phyloP scores from a whole-genome alignment of 306 rosid species.

The Cotoneaster glaucophyllus region DNA sequence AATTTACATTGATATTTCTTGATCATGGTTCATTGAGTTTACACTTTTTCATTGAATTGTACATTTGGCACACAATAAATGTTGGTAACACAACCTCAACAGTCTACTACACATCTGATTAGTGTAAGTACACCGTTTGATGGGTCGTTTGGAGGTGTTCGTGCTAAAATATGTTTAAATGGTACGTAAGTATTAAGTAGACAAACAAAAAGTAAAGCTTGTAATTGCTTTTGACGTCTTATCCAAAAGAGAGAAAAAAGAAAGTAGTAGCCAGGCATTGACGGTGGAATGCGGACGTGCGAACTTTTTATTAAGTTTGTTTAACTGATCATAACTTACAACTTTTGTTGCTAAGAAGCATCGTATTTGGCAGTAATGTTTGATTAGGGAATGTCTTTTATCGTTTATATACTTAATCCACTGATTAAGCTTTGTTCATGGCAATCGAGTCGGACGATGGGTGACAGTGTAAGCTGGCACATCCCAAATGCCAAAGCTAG shows the following conservation, averaged over 20 bases:
- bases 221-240: background rate
- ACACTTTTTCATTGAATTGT: too few species aligned
- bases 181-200: background rate
- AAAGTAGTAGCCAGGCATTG: background rate
- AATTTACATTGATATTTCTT: too few species aligned
- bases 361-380: background rate
- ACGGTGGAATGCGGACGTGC: constrained; percentile 25
- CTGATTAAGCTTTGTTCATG: background rate
- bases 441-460: background rate
- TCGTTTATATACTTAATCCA: constrained; percentile 2
- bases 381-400: background rate
- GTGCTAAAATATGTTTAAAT: background rate
- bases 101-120: background rate
- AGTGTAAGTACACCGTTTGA: too few species aligned
- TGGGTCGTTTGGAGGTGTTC: too few species aligned
- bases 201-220: background rate
- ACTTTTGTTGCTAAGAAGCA: constrained; percentile 4
- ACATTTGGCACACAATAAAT: too few species aligned
- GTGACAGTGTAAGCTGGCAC: constrained; percentile 13
- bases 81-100: too few species aligned
- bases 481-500: constrained; percentile 1
- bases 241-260: background rate
- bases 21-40: too few species aligned
- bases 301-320: background rate
- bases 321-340: background rate